Conservation (phyloP, 2,329 filamentous ascomycete genomes). For the Rutstroemia sp. region DNA sequence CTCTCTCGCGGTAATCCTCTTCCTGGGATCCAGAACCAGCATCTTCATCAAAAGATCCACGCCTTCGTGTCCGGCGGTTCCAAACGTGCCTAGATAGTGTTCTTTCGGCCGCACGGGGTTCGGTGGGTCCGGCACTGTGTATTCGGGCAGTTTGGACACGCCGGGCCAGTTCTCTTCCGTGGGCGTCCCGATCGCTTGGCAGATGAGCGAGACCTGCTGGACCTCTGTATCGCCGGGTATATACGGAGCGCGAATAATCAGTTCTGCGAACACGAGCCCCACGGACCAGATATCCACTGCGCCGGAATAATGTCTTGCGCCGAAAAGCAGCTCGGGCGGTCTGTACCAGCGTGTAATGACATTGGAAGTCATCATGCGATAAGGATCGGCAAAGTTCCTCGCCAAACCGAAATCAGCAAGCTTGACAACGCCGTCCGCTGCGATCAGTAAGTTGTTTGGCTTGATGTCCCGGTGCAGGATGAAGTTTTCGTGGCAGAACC, state of each 20-base stretch:
- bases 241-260: slow-evolving; percentile 75
- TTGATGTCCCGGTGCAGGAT: slow-evolving; percentile 97
- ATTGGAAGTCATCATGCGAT: slow-evolving; percentile 81
- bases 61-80: slow-evolving; percentile 71
- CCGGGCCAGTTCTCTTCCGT: slow-evolving; percentile 95
- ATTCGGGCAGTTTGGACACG: slow-evolving; percentile 71
- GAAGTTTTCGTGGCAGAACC: slow-evolving; percentile 95
- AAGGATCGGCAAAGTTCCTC: slow-evolving; percentile 80
- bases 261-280: slow-evolving; percentile 86
- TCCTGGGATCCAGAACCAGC: slow-evolving; percentile 77
- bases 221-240: slow-evolving; percentile 79
- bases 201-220: slow-evolving; percentile 78
- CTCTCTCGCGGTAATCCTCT: slow-evolving; percentile 67
- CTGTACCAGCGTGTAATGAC: slow-evolving; percentile 98
- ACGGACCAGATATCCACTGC: slow-evolving; percentile 94
- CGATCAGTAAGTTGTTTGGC: slow-evolving; percentile 94
- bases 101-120: slow-evolving; percentile 58
- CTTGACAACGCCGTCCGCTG: slow-evolving; percentile 87
- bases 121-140: slow-evolving; percentile 55
- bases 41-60: slow-evolving; percentile 85
- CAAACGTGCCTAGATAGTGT: slow-evolving; percentile 70
- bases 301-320: slow-evolving; percentile 80
- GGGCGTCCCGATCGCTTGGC: slow-evolving; percentile 78
- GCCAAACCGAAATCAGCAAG: slow-evolving; percentile 97
- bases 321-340: slow-evolving; percentile 87